Base-by-base conservation (phyloP, 106 monocot species). In the Dendrobium huoshanense region DNA sequence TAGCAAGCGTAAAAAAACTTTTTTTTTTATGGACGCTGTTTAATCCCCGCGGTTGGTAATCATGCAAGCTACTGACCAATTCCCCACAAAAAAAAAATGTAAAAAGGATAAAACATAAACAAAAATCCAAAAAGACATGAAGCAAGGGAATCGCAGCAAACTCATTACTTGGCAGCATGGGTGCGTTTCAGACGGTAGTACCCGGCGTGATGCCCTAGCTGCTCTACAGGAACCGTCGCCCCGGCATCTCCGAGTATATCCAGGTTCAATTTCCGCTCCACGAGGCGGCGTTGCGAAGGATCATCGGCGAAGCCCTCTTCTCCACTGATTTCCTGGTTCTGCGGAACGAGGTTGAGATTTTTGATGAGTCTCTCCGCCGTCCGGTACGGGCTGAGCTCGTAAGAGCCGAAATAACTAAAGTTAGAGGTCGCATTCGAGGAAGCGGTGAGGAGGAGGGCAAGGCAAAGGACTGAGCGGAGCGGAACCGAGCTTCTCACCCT, bases 171-270 rank as follows among this genome's bases (percentile, higher is more conserved):
- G 48, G 89, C 89, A 22, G 84, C 89, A 74, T 89, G 89, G 2
- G 87, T 89, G 83, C 87, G 86, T 61, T 82, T 75, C 44, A 87
- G 89, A 41, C 77, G 51, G 65, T 85, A 87, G 84, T 87, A 87
- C 29, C 87, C 87, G 2, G 87, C 87, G 75, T 90, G 89, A 74
- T 90, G 87, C 64, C 89, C 87, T 33, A 90, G 82, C 78, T 87
- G 77, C 82, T 90, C 85, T 59, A 83, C 55, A 40, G 89, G 80
- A 1, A 82, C 75, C 54, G 76, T 79, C 49, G 87, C 74, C 19
- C 89, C 87, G 43, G 37, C 49, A 24, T 85, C 82, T 24, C 87
- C 87, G 29, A 82, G 76, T 19, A 87, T 79, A 9, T 77, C 78
- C 9, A 90, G 82, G 7, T 72, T 43, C 20, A 90, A 78, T 80